Percentiles rank a stretch among this genome's conserved stretches.
These are phyloP conservation scores for Colletotrichum sp. DNA, from an alignment of 2,329 filamentous ascomycete species.

Conservation along the genomic window DNA sequence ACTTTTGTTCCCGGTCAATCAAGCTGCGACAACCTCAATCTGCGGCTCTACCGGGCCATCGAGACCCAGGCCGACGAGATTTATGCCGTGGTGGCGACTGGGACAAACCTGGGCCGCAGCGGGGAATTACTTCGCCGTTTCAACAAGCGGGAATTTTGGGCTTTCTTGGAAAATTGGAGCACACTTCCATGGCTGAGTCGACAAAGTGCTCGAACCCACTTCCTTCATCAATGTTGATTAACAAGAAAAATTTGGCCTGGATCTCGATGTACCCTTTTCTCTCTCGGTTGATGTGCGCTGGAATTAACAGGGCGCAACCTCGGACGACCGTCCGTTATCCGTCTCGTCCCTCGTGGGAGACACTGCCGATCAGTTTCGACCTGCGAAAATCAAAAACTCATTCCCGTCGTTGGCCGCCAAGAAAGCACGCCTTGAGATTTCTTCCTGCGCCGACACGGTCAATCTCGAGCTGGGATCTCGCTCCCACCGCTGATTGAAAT, in stretches of 20 bases:
- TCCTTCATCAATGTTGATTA: conserved; percentile 1
- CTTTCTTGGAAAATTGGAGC: neutral
- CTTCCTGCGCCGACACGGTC: neutral
- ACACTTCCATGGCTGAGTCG: neutral
- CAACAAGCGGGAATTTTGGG: neutral
- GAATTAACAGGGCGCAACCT: neutral
- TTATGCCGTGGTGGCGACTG: neutral
- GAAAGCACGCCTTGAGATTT: neutral
- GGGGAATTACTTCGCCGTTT: conserved; percentile 5
- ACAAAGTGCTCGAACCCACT: neutral
- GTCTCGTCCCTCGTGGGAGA: neutral
- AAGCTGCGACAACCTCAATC: conserved; percentile 19
- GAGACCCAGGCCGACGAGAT: neutral
- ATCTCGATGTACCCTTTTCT: neutral
- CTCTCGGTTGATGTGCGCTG: neutral
- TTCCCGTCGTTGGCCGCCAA: neutral
- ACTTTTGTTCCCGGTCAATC: neutral
- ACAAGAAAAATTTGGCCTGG: neutral
- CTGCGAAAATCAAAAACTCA: neutral
- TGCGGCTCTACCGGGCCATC: conserved; percentile 2
- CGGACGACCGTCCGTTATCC: neutral
- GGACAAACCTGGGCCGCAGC: neutral
- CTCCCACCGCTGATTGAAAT: neutral
- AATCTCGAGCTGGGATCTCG: neutral
- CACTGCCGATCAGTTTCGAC: neutral